Percentiles rank a stretch among this genome's conserved stretches.
These are phyloP conservation scores for Ophiostoma ulmi DNA, from an alignment of 2,329 filamentous ascomycete species.

Conservation along the genomic window DNA sequence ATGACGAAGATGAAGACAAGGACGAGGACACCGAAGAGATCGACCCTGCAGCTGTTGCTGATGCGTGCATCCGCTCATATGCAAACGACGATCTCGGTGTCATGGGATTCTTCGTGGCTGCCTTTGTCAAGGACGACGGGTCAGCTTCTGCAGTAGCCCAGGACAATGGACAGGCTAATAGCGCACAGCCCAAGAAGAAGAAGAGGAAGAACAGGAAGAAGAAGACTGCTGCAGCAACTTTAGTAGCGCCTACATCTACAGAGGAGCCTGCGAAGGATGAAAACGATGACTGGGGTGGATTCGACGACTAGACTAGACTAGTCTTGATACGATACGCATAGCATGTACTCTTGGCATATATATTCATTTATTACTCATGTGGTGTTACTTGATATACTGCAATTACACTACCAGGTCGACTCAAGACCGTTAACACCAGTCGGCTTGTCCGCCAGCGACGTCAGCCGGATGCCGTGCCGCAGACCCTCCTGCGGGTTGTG, in stretches of 20 bases:
- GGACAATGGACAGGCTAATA: not conserved
- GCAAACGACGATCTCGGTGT: constrained; percentile 76
- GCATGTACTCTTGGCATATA: not conserved
- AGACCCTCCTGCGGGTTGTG: constrained; percentile 38
- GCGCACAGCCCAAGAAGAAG: not conserved
- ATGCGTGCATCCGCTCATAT: constrained; percentile 76
- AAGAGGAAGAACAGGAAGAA: constrained; percentile 16
- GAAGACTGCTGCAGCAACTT: not conserved
- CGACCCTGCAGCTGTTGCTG: constrained; percentile 44
- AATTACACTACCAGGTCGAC: constrained; percentile 25
- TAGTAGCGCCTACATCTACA: not conserved
- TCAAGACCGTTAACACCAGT: constrained; percentile 37
- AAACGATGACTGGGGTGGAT: constrained; percentile 25
- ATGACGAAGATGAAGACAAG: constrained; percentile 5
- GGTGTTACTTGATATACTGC: constrained; percentile 18
- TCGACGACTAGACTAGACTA: constrained; percentile 25
- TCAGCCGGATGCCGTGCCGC: constrained; percentile 41
- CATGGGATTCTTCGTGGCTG: constrained; percentile 95
- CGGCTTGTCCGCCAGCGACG: constrained; percentile 38
- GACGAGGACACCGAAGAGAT: not conserved
- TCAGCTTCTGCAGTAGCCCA: too few species aligned
- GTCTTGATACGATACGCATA: not conserved
- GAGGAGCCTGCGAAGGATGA: not conserved
- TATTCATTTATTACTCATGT: not conserved
- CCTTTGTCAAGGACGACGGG: constrained; percentile 60